Conservation (phyloP, 75 land plant genomes). For the Picea sitchensis region DNA sequence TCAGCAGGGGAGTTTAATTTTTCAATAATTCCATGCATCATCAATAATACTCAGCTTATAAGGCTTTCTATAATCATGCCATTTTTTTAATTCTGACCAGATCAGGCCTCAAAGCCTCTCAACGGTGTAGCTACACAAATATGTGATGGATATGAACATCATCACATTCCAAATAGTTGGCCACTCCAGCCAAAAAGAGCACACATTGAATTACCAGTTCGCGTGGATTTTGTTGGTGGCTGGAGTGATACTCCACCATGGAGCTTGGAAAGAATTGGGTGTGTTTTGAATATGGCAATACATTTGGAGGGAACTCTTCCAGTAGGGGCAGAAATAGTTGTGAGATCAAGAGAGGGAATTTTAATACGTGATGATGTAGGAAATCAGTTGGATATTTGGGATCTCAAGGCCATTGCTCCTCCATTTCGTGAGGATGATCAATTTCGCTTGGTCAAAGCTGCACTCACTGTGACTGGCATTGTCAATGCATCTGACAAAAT, state of each 20-base stretch:
- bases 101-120: background rate
- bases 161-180: background rate
- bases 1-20: background rate
- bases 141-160: constrained; percentile 3
- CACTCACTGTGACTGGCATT: constrained; percentile 74
- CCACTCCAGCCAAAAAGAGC: constrained; percentile 22
- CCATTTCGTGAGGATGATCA: constrained; percentile 75
- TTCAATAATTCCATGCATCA: background rate
- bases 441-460: constrained; percentile 96
- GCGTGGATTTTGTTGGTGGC: constrained; percentile 94
- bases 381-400: constrained; percentile 42
- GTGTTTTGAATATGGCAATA: constrained; percentile 95
- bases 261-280: constrained; percentile 91
- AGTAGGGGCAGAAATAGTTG: constrained; percentile 62
- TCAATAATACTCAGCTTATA: background rate
- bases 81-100: constrained; percentile 4
- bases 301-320: constrained; percentile 67
- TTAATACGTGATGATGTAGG: constrained; percentile 69
- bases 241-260: constrained; percentile 99
- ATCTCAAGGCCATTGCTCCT: constrained; percentile 37
- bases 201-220: constrained; percentile 77
- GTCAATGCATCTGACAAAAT: constrained; percentile 18
- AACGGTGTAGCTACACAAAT: background rate
- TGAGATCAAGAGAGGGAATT: constrained; percentile 38
- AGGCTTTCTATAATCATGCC: constrained; percentile 1